Evolutionary conservation across 2,329 filamentous ascomycete species (phyloP).

Genomic region (Ascosphaera aggregata): DNA sequence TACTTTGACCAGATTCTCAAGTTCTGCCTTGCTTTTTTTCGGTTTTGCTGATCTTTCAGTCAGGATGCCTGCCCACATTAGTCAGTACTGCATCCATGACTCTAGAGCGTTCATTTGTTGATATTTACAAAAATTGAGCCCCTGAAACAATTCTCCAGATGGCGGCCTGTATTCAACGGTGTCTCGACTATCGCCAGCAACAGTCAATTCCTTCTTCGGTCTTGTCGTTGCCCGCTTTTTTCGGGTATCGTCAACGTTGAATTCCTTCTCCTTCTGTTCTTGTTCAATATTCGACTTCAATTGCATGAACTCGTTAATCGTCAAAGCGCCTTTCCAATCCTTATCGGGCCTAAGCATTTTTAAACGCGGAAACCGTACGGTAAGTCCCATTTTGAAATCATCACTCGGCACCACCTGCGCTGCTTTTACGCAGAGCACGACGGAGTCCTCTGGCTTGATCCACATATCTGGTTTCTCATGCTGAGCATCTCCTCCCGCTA

Average conservation of each 20-base stretch:
- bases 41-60: constrained; percentile 46
- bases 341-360: constrained; percentile 63
- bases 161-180: constrained; percentile 31
- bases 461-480: constrained; percentile 70
- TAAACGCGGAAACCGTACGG: constrained; percentile 79
- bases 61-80: constrained; percentile 33
- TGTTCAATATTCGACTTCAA: constrained; percentile 45
- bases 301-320: constrained; percentile 51
- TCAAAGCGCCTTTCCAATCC: constrained; percentile 57
- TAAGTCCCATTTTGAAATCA: constrained; percentile 52
- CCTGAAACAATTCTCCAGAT: constrained; percentile 44
- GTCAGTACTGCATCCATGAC: not conserved
- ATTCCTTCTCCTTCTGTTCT: constrained; percentile 47
- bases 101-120: not conserved
- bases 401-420: constrained; percentile 53
- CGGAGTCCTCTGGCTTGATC: constrained; percentile 72
- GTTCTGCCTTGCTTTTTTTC: constrained; percentile 53
- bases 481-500: constrained; percentile 55
- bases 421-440: constrained; percentile 77
- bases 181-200: constrained; percentile 43
- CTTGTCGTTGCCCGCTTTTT: constrained; percentile 38
- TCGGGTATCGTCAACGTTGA: constrained; percentile 45
- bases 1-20: constrained; percentile 61
- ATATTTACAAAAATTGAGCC: constrained; percentile 46
- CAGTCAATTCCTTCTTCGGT: constrained; percentile 42